These are phyloP conservation scores for Ceratocystis alfenasii DNA, from an alignment of 2,329 filamentous ascomycete species.

Conservation along the genomic window DNA sequence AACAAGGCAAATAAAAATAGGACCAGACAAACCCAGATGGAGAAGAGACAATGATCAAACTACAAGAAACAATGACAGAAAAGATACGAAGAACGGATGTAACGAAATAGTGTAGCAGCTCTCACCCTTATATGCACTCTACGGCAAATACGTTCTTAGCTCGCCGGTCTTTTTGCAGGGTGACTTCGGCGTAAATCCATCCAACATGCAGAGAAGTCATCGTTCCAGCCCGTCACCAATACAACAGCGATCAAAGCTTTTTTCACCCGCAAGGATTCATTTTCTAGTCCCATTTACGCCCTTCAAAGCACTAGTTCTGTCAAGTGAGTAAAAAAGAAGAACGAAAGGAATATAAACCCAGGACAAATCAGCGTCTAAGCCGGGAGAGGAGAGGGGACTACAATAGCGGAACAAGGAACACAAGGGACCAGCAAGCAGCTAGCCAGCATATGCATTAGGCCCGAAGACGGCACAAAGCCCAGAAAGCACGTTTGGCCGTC, in stretches of 20 bases:
- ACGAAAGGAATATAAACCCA: background rate
- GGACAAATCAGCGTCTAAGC: background rate
- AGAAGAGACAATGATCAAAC: background rate
- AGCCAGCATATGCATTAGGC: background rate
- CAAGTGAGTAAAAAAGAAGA: background rate
- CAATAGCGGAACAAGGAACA: background rate
- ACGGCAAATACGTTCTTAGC: background rate
- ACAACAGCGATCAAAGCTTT: constrained; percentile 5
- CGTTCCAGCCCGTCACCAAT: background rate
- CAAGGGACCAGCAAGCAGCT: background rate
- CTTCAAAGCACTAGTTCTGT: background rate
- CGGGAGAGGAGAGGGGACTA: background rate
- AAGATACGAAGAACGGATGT: background rate
- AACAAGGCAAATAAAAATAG: background rate
- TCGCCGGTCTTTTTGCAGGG: background rate
- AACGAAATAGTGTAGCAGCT: background rate
- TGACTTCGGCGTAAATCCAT: background rate
- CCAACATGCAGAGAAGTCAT: background rate
- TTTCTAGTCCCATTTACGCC: background rate
- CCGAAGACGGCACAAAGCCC: background rate
- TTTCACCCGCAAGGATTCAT: background rate
- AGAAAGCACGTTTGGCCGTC: background rate
- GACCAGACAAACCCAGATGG: background rate
- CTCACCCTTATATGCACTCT: too few species aligned
- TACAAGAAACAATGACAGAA: background rate